Conservation (phyloP, 2,329 filamentous ascomycete species). For the Dactylellina cionopaga region DNA sequence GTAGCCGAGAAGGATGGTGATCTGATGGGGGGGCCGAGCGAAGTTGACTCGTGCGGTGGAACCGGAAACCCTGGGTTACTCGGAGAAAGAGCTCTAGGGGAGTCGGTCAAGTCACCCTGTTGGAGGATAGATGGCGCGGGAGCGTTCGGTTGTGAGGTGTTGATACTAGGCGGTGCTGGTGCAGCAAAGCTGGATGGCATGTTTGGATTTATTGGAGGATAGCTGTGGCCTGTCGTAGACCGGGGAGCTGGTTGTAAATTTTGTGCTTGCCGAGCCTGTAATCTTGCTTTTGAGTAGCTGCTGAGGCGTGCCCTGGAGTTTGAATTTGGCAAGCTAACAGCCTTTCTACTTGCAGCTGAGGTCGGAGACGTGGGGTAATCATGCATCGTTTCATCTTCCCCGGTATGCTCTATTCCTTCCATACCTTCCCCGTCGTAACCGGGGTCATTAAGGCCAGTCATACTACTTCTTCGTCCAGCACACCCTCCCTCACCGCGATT, state of each 20-base stretch:
- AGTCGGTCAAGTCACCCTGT: slow-evolving; percentile 55
- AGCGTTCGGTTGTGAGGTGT: slow-evolving; percentile 36
- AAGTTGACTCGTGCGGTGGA: slow-evolving; percentile 48
- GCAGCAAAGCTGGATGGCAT: slow-evolving; percentile 28
- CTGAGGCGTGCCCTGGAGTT: slow-evolving; percentile 30
- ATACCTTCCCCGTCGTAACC: slow-evolving; percentile 73
- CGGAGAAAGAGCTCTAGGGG: slow-evolving; percentile 54
- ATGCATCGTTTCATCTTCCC: slow-evolving; percentile 64
- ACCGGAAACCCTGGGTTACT: slow-evolving; percentile 53
- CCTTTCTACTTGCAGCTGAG: slow-evolving; percentile 33
- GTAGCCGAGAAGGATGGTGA: slow-evolving; percentile 46
- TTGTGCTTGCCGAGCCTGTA: slow-evolving; percentile 34
- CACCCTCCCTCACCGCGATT: slow-evolving; percentile 96
- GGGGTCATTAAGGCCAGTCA: slow-evolving; percentile 81
- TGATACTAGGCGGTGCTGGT: slow-evolving; percentile 46
- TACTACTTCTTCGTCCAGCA: slow-evolving; percentile 86
- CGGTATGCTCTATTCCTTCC: slow-evolving; percentile 58
- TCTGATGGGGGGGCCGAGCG: slow-evolving; percentile 35
- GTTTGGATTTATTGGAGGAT: slow-evolving; percentile 46
- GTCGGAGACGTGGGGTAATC: slow-evolving; percentile 51
- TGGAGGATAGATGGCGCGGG: slow-evolving; percentile 51
- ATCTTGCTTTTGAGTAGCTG: slow-evolving; percentile 42
- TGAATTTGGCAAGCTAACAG: slow-evolving; percentile 45
- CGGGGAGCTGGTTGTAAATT: slow-evolving; percentile 45
- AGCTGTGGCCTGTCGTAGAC: slow-evolving; percentile 30